Conservation (phyloP, 2,329 filamentous ascomycete species). For the Fusarium lateritium region DNA sequence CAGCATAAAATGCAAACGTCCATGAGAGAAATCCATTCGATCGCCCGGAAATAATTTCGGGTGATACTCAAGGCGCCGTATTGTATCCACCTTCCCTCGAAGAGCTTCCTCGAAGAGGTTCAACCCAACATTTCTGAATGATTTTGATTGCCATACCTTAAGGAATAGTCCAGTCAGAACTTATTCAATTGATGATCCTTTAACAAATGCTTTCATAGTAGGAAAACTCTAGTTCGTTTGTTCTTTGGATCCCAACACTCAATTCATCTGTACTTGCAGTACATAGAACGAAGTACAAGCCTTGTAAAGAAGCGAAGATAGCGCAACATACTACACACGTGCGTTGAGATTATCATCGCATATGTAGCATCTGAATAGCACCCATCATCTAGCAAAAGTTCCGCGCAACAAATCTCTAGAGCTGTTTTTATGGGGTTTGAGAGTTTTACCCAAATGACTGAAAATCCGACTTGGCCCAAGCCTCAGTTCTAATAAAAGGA, state of each 20-base stretch:
- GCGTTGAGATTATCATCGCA: constrained; percentile 8
- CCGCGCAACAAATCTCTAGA: constrained; percentile 25
- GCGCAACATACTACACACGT: constrained; percentile 16
- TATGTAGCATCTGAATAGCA: constrained; percentile 5
- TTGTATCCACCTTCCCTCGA: not conserved
- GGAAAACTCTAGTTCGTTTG: not conserved
- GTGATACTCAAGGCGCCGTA: not conserved
- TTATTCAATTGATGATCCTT: not conserved
- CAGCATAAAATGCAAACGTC: not conserved
- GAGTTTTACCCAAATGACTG: constrained; percentile 35
- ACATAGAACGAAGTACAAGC: constrained; percentile 16
- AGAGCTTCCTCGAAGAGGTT: not conserved
- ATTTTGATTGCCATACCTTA: not conserved
- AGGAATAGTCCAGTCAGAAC: not conserved
- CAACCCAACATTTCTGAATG: not conserved
- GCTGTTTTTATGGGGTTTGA: constrained; percentile 35
- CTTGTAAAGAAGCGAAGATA: constrained; percentile 14
- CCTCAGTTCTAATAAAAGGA: constrained; percentile 40
- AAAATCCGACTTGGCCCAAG: constrained; percentile 33
- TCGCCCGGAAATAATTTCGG: not conserved
- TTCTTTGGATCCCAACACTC: constrained; percentile 13
- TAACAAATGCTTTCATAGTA: not conserved
- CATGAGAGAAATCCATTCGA: not conserved
- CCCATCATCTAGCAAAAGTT: constrained; percentile 18
- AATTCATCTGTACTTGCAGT: constrained; percentile 9